A percentile compares a stretch with the other conserved stretches of the same genome.
These are phyloP conservation scores for Ganoderma resinaceum DNA, from an alignment of 1,284 basidiomycete genomes.

Conservation along the genomic window DNA sequence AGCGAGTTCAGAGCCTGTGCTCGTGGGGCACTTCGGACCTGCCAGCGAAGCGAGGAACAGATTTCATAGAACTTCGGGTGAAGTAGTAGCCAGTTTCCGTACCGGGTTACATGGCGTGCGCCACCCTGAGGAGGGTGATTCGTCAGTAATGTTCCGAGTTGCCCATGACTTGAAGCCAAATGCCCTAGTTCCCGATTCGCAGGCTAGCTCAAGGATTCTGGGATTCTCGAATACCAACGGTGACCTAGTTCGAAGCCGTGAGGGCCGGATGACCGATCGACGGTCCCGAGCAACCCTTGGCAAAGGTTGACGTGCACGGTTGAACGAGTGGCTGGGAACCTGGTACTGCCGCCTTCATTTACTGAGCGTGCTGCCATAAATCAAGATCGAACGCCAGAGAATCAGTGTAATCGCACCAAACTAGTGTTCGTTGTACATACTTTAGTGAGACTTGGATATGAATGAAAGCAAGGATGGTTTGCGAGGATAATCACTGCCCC, in stretches of 20 bases:
- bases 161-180: background rate
- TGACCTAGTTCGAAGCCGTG: background rate
- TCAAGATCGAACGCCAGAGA: background rate
- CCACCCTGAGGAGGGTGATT: background rate
- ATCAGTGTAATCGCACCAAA: background rate
- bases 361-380: background rate
- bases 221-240: background rate
- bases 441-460: no score
- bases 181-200: background rate
- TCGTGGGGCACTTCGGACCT: background rate
- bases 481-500: no score
- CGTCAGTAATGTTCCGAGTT: background rate
- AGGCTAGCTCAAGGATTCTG: background rate
- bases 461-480: no score
- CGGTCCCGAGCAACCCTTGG: background rate
- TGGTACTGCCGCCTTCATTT: background rate
- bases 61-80: background rate
- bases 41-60: background rate
- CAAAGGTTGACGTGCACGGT: background rate
- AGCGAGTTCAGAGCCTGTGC: background rate
- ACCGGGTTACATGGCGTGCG: background rate
- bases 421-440: no score
- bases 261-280: background rate
- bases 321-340: background rate
- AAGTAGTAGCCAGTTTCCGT: background rate